phyloP scores from a whole-genome alignment of 148 eudicot species.

The Suaeda aralocaspica region DNA sequence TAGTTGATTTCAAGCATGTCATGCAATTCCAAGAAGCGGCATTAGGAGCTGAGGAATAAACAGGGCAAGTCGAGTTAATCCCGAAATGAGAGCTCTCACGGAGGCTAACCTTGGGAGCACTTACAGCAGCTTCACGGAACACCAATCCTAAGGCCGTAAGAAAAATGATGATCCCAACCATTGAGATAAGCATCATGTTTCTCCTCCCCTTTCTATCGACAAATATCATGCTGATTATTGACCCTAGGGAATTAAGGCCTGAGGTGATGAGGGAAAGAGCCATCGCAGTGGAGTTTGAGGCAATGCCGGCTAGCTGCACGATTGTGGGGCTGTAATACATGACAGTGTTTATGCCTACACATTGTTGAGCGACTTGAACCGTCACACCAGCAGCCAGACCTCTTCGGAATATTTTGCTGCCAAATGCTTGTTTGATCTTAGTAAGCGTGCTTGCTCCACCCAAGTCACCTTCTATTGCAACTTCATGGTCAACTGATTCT shows the following conservation, averaged over 20 bases:
- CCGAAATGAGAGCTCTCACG: conserved; percentile 50
- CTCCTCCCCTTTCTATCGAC: conserved; percentile 85
- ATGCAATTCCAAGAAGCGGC: conserved; percentile 57
- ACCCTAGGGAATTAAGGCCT: conserved; percentile 72
- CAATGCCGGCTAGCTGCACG: conserved; percentile 77
- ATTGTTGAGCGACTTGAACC: conserved; percentile 86
- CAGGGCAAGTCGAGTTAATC: conserved; percentile 52
- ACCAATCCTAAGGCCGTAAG: conserved; percentile 40
- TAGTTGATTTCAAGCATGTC: conserved; percentile 50
- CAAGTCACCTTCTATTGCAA: conserved; percentile 37
- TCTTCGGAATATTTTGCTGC: conserved; percentile 56
- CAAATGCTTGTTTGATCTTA: conserved; percentile 49
- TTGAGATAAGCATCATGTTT: conserved; percentile 59
- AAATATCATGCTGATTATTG: conserved; percentile 60
- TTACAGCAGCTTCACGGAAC: conserved; percentile 42
- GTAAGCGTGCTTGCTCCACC: conserved; percentile 32
- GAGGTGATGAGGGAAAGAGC: conserved; percentile 78
- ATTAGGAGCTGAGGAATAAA: conserved; percentile 31
- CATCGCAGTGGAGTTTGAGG: conserved; percentile 72
- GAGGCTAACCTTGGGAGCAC: conserved; percentile 42
- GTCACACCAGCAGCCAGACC: conserved; percentile 79
- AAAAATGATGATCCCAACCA: conserved; percentile 60
- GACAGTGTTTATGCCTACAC: conserved; percentile 77
- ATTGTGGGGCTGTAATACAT: conserved; percentile 90
- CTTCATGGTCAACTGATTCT: conserved; percentile 48